Base-by-base conservation (phyloP, 352 stramenopile species). In the Pythium coloratum region DNA sequence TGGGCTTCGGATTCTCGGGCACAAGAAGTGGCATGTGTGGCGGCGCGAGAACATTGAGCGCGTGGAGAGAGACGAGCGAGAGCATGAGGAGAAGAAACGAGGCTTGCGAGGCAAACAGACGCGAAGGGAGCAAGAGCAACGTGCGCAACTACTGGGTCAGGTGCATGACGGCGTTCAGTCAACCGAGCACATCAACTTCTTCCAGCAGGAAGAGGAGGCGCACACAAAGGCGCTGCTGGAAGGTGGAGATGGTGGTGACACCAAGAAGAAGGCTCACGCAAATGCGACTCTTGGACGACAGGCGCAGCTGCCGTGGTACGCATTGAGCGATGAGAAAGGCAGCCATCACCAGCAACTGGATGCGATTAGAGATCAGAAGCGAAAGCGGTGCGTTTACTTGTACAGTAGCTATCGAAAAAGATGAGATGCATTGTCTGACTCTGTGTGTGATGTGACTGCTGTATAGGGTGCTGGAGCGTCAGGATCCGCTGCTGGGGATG, bases 1-100 rank as follows among this genome's bases (percentile, higher is more conserved):
- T n/a, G 70, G 70, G 4, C 61, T 76, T 30, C 70, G 70, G 0
- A 76, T 76, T 40, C 70, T 76, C 26, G 70, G 70, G 30, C 64
- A 76, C 60, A 95, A 95, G 77, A 90, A 82, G 58, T 95, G 87
- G 87, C 85, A 95, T 66, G 87, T 95, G 30, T 95, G 87, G 87
- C 83, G 83, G 9, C 79, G 85, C 18, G 85, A 94, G 54, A 92
- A 92, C 73, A 89, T 92, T 54, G 85, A 93, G 69, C 85, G 84
- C 50, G 85, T 94, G 65, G 57, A 77, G 30, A 75, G 80, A 10
- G 85, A 95, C 63, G 86, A 94, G 72, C 67, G 71, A 0, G 60
- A 63, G 58, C 67, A 84, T 32, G 72, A 66, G 32, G 81, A 88
- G 16, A 59, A 75, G 58, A 62, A 84, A 44, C 72, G 80, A 34